Base-by-base conservation (phyloP, 1,284 basidiomycete genomes). In the Leccinum subrobustum region DNA sequence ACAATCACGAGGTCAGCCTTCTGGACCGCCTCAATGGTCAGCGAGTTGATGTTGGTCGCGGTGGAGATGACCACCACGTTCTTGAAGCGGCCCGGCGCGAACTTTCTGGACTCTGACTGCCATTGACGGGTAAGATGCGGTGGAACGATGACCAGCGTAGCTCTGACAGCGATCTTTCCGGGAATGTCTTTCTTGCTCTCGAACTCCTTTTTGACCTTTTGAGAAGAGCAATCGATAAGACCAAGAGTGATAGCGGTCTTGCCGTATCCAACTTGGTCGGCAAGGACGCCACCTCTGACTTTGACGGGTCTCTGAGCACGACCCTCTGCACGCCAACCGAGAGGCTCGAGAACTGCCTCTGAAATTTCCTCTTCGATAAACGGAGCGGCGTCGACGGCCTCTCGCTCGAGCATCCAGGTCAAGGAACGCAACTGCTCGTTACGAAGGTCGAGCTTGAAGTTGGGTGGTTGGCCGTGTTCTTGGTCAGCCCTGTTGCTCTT, bases 211-310 rank as follows among this genome's bases (percentile, higher is more conserved):
- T 80, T 79, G 33, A 91, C 83, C 42, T 81, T 75, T 66, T 84
- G 82, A 57, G 76, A 78, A 59, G 84, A 81, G 69, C 85, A 88
- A 69, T 91, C 88, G 64, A 96, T 90, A 58, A 98, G 81, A 9
- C 91, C 95, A 20, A 98, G 83, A 1, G 94, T 95, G 67, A 98
- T 97, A 27, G 95, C 95, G 0, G 95, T 98, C 78, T 98, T 98
- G 35, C 95, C 95, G 71, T 98, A 98, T 55, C 96, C 95, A 65
- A 98, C 95, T 73, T 96, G 91, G 70, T 98, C 95, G 7, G 96
- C 96, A 52, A 98, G 85, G 57, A 98, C 95, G 29, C 96, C 96
- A 14, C 95, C 96, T 54, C 92, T 83, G 25, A 97, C 78, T 63
- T 79, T 81, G 57, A 93, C 83, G 0, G 87, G 83, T 23, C 95